A percentile compares a stretch with the other conserved stretches of the same genome.
Evolutionary conservation across 2,329 filamentous ascomycete species (phyloP).

Genomic region (Alternaria burnsii): DNA sequence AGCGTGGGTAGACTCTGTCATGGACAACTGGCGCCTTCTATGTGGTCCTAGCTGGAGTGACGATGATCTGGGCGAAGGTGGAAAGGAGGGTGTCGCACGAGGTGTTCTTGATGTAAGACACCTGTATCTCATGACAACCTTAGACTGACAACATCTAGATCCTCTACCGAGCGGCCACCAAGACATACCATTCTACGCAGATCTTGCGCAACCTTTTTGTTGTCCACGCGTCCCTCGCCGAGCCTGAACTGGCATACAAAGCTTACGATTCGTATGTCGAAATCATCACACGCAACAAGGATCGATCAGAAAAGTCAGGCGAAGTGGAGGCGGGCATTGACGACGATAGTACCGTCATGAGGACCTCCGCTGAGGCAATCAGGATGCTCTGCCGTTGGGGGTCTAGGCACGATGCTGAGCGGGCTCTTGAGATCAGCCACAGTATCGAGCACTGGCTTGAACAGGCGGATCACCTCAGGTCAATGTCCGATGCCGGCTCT

Average conservation of each 20-base stretch:
- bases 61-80: conserved; percentile 80
- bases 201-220: conserved; percentile 87
- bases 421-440: conserved; percentile 73
- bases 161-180: conserved; percentile 87
- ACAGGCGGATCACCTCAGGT: conserved; percentile 54
- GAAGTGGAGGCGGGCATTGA: conserved; percentile 77
- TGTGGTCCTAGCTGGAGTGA: conserved; percentile 83
- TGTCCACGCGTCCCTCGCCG: conserved; percentile 84
- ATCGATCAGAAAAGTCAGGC: conserved; percentile 78
- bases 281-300: conserved; percentile 84
- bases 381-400: conserved; percentile 85
- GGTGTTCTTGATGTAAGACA: conserved; percentile 72
- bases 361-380: conserved; percentile 82
- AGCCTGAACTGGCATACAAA: conserved; percentile 90
- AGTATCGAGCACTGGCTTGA: conserved; percentile 80
- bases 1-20: conserved; percentile 78
- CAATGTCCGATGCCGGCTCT: conserved; percentile 36
- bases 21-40: conserved; percentile 85
- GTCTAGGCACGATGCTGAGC: conserved; percentile 76
- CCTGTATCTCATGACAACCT: no score
- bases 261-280: conserved; percentile 92
- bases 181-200: conserved; percentile 93
- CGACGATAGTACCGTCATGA: conserved; percentile 76
- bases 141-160: conserved; percentile 59
- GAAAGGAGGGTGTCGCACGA: conserved; percentile 76